These are phyloP conservation scores for Penicillium sp. DNA, from an alignment of 2,329 filamentous ascomycete species.

Conservation along the genomic window DNA sequence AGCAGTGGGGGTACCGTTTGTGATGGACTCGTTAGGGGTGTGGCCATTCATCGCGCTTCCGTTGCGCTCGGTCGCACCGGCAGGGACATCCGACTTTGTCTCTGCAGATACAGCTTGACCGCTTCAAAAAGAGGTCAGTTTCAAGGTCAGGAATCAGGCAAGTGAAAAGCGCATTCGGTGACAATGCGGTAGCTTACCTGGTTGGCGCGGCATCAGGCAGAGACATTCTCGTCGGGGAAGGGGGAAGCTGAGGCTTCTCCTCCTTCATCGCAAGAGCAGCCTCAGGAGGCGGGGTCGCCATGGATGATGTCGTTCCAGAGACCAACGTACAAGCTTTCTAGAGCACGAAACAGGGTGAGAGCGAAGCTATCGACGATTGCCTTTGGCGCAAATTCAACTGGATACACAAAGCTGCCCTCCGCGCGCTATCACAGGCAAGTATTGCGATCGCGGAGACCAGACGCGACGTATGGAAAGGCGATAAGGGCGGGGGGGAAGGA, in stretches of 20 bases:
- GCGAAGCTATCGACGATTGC: conserved; percentile 23
- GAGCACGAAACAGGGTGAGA: conserved; percentile 15
- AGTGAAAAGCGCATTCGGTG: not conserved
- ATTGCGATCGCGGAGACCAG: conserved; percentile 20
- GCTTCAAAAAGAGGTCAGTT: conserved; percentile 20
- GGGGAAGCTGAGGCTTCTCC: conserved; percentile 42
- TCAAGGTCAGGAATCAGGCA: not conserved
- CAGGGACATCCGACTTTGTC: conserved; percentile 22
- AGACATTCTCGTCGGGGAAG: conserved; percentile 34
- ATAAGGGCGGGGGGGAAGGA: conserved; percentile 17
- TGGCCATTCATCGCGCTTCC: conserved; percentile 32
- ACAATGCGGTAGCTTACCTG: conserved; percentile 28
- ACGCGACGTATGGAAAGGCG: conserved; percentile 18
- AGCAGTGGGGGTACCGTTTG: conserved; percentile 30
- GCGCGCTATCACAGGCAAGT: conserved; percentile 33
- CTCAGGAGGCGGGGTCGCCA: conserved; percentile 47
- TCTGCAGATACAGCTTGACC: conserved; percentile 24
- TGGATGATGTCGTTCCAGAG: conserved; percentile 25
- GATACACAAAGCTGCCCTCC: conserved; percentile 30
- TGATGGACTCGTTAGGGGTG: conserved; percentile 15
- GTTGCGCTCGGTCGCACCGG: conserved; percentile 15
- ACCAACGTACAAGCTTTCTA: conserved; percentile 20
- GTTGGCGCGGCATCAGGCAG: conserved; percentile 25
- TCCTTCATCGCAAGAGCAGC: conserved; percentile 37
- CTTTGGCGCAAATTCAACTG: conserved; percentile 31